Evolutionary conservation across 768 basidiomycete genomes (phyloP).

Genomic region (Podaxis rugospora): DNA sequence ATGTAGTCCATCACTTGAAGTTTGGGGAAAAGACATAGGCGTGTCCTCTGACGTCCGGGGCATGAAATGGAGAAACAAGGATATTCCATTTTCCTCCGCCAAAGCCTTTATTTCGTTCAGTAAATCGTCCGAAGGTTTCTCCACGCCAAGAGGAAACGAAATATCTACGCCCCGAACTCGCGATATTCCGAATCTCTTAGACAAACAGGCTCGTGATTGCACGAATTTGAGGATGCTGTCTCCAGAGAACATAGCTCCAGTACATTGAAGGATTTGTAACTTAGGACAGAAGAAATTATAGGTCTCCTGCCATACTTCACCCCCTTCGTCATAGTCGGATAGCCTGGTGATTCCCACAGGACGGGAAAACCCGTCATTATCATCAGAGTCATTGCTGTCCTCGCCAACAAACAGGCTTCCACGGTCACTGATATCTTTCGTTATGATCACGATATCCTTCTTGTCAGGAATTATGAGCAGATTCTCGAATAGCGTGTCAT

Average conservation of each 20-base stretch:
- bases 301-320: neutral
- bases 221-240: neutral
- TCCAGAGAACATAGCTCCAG: conserved; percentile 3
- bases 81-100: neutral
- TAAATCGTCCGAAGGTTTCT: neutral
- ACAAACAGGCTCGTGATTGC: neutral
- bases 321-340: neutral
- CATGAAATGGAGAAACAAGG: neutral
- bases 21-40: neutral
- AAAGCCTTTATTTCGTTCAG: neutral
- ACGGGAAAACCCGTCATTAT: neutral
- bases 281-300: conserved; percentile 2
- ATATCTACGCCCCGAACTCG: neutral
- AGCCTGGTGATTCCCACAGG: neutral
- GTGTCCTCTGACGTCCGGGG: neutral
- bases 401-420: neutral
- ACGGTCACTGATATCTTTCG: neutral
- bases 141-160: neutral
- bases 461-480: neutral
- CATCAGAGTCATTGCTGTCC: neutral
- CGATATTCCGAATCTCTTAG: neutral
- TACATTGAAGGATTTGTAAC: neutral
- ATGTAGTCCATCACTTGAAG: neutral
- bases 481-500: neutral
- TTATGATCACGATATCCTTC: neutral